Percentiles rank a stretch among this genome's conserved stretches.
Evolutionary conservation across 73 alveolate genomes (phyloP).

Genomic region (Loxodes magnus): DNA sequence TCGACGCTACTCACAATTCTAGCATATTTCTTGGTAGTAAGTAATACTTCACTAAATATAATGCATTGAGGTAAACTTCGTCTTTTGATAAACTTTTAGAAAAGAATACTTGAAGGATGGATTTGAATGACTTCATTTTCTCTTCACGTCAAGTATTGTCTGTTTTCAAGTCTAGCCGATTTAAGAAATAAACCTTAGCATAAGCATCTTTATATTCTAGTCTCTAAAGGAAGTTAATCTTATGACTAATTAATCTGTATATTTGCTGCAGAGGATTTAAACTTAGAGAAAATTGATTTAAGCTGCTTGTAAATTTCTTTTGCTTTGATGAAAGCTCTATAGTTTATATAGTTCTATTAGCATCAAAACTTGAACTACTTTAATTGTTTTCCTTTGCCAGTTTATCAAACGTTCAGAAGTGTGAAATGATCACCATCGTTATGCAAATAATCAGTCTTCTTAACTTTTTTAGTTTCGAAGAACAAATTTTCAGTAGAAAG

Average conservation of each 20-base stretch:
- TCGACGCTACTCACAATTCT: slow-evolving; percentile 71
- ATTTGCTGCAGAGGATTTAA: slow-evolving; percentile 18
- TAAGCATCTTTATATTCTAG: background rate
- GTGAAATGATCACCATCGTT: slow-evolving; percentile 71
- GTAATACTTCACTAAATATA: slow-evolving; percentile 80
- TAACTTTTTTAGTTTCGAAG: slow-evolving; percentile 47
- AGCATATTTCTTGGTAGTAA: slow-evolving; percentile 82
- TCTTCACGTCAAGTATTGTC: slow-evolving; percentile 83
- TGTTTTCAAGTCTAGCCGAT: slow-evolving; percentile 82
- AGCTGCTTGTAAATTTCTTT: slow-evolving; percentile 51
- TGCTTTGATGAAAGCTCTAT: slow-evolving; percentile 52
- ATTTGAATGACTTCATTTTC: slow-evolving; percentile 83
- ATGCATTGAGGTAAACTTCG: slow-evolving; percentile 96
- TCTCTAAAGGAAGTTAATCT: too few relatives aligned
- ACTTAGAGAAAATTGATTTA: slow-evolving; percentile 21
- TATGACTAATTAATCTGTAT: background rate
- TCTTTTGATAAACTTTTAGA: slow-evolving; percentile 49
- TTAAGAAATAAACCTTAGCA: slow-evolving; percentile 61
- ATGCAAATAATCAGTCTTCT: slow-evolving; percentile 44
- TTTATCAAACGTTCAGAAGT: slow-evolving; percentile 41
- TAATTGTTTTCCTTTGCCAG: slow-evolving; percentile 33
- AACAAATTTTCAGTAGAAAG: slow-evolving; percentile 66
- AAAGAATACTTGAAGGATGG: slow-evolving; percentile 86
- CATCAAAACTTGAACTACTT: slow-evolving; percentile 37
- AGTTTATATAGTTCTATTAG: slow-evolving; percentile 59